Percentiles rank a stretch among this genome's conserved stretches.
phyloP scores from a whole-genome alignment of 371 early-diverging fungal genomes.

The Sporodiniella umbellata region DNA sequence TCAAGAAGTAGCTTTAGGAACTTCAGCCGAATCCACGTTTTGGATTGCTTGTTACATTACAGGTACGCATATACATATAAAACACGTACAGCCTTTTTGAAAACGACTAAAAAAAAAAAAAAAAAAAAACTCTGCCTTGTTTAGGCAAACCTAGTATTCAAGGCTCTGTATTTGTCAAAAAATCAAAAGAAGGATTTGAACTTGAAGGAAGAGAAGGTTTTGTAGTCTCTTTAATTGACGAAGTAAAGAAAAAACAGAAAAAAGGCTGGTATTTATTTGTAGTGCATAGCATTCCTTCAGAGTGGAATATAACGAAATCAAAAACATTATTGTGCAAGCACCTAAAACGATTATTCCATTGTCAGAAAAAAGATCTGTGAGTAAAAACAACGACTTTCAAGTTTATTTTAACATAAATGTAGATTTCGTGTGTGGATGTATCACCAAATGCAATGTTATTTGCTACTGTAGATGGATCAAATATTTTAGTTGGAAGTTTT shows the following conservation, averaged over 20 bases:
- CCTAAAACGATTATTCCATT: constrained; percentile 10
- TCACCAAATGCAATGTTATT: constrained; percentile 55
- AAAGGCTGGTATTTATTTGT: too few species aligned
- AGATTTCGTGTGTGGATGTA: constrained; percentile 50
- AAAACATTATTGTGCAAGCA: constrained; percentile 9
- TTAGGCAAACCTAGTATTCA: constrained; percentile 15
- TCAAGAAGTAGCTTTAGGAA: constrained; percentile 28
- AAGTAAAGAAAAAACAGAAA: too few species aligned
- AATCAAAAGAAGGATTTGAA: neutral
- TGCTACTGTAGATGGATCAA: constrained; percentile 42
- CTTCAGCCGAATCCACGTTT: constrained; percentile 29
- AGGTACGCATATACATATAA: constrained; percentile 24
- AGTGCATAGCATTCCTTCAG: constrained; percentile 40
- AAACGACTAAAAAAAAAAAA: too few species aligned
- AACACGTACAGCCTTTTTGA: neutral
- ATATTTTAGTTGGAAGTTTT: constrained; percentile 40
- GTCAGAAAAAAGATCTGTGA: constrained; percentile 12
- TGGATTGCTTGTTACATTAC: constrained; percentile 54
- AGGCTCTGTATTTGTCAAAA: constrained; percentile 14
- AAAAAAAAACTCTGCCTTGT: neutral
- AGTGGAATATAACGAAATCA: constrained; percentile 21
- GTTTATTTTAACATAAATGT: neutral
- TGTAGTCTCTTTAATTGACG: constrained; percentile 18
- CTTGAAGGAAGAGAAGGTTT: constrained; percentile 26
- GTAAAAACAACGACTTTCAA: neutral